Evolutionary conservation across 768 basidiomycete species (phyloP), one percentile per base, ranked within the genome.

Genomic region (Collybiopsis confluens): DNA sequence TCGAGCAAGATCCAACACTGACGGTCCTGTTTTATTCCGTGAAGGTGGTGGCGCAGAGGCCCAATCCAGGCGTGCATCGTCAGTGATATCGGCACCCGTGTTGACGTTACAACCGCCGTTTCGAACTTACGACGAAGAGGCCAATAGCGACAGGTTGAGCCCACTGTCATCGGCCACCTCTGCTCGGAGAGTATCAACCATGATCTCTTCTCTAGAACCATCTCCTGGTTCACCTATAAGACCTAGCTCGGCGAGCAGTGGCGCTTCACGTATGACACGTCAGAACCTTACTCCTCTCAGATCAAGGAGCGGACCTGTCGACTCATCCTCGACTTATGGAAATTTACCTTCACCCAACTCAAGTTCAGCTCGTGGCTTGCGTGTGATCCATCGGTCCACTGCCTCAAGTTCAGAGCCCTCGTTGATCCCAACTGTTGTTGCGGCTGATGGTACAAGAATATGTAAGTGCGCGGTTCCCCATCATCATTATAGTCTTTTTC

Each of bases 331-430:
- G 18, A 23, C 27, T 20, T 47, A 47, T 47, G 9, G n/a, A n/a
- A 47, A 47, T 33, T 35, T 47, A 20, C 45, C 45, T 35, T 60
- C 66, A 41, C 61, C 67, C 35, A 64, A 61, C 38, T 47, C 65
- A 27, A 65, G 68, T 57, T 66, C 73, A 54, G 53, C 65, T 23
- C 60, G 72, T 26, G 75, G 75, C 46, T 73, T 88, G 43, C 79
- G 81, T 7, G 79, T 81, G n/a, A 77, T 86, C 54, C 85, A 85
- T 62, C 83, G 83, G 36, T 83, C 86, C 35, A 81, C 79, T 4
- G 88, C 89, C 44, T 90, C 86, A 45, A 86, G 78, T 56, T 92
- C 90, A 45, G 90, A 92, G 67, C 90, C 90, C n/a, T 90, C 89
- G 4, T 74, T 92, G 42, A 65, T 91, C 46, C 75, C 83, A 21